Conservation (phyloP, 108 stramenopile genomes). For the Chaetoceros muelleri region DNA sequence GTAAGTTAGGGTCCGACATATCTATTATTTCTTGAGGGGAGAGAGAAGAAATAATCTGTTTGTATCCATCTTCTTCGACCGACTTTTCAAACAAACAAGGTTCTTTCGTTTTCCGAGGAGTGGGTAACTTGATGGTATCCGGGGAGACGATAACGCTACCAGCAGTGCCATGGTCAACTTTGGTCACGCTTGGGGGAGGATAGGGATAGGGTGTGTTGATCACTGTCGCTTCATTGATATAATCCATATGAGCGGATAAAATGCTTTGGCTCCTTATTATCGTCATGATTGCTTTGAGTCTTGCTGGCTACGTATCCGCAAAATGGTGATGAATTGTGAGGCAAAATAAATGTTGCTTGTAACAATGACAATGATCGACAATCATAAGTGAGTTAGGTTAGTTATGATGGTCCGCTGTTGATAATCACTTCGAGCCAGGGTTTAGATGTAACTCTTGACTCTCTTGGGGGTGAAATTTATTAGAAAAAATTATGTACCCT, state of each 20-base stretch:
- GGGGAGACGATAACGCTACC: neutral
- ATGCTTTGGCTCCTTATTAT: neutral
- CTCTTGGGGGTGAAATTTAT: too few relatives aligned
- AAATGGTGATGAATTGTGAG: too few relatives aligned
- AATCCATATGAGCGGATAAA: neutral
- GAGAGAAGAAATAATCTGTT: conserved; percentile 28
- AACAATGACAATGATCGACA: too few relatives aligned
- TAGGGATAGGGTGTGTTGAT: neutral
- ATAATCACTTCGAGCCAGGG: too few relatives aligned
- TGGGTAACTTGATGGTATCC: conserved; percentile 15
- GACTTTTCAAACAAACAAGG: conserved; percentile 4
- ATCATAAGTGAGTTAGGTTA: too few relatives aligned
- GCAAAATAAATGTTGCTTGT: too few relatives aligned
- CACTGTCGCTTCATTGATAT: neutral
- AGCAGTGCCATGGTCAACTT: neutral
- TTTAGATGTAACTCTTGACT: too few relatives aligned
- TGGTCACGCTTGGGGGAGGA: too few relatives aligned
- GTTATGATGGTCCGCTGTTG: too few relatives aligned
- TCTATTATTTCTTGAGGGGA: conserved; percentile 32
- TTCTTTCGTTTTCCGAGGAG: conserved; percentile 14
- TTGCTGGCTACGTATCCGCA: too few relatives aligned
- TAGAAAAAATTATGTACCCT: too few relatives aligned
- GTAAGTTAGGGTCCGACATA: conserved; percentile 62
- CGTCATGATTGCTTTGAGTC: neutral
- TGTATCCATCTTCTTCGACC: conserved; percentile 32